Conservation (phyloP, 148 eudicot genomes). For the Dianthus caryophyllus region DNA sequence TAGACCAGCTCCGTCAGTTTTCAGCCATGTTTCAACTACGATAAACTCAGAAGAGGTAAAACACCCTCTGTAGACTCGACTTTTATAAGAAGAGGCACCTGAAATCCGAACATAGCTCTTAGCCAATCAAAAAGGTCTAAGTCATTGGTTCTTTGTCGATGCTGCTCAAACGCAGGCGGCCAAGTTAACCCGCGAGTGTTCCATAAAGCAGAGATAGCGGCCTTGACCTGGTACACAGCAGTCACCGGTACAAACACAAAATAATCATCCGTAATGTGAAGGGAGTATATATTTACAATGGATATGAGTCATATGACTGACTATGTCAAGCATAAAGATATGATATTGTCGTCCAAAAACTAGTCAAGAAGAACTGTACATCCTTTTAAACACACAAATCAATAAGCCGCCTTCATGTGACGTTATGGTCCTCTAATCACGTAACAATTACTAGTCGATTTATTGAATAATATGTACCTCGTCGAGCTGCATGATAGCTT, state of each 20-base stretch:
- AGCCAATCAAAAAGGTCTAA: constrained; percentile 96
- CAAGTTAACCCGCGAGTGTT: constrained; percentile 63
- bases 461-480: constrained; percentile 39
- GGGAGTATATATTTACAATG: background rate
- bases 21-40: background rate
- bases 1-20: constrained; percentile 11
- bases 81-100: constrained; percentile 46
- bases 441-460: background rate
- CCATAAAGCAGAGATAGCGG: constrained; percentile 66
- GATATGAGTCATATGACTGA: background rate
- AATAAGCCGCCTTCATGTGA: background rate
- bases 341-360: background rate
- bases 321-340: background rate
- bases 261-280: background rate
- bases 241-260: background rate
- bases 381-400: background rate
- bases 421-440: background rate
- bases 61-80: constrained; percentile 8
- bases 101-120: constrained; percentile 96
- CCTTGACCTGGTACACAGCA: constrained; percentile 57
- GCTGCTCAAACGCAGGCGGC: constrained; percentile 74
- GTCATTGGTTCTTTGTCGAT: constrained; percentile 64
- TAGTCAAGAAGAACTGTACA: background rate
- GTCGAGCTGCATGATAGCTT: constrained; percentile 83
- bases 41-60: background rate